These are phyloP conservation scores for Anisogramma anomala DNA, from an alignment of 2,329 filamentous ascomycete genomes.

Conservation along the genomic window DNA sequence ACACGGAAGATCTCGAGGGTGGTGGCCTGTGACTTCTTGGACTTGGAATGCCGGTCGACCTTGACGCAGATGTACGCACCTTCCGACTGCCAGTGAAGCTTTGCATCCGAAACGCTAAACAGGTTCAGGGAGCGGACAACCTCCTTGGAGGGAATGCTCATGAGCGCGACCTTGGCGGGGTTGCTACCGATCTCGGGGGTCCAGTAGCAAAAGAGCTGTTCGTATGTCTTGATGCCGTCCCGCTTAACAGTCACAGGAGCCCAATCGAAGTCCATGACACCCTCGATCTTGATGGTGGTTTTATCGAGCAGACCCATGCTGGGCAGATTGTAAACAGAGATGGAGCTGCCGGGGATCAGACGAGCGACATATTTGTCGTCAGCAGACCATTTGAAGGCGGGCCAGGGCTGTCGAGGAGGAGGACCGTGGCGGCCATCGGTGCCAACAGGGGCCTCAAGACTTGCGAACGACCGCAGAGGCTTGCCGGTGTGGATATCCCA, in stretches of 20 bases:
- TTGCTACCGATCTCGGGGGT: constrained; percentile 97
- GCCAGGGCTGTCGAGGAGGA: constrained; percentile 87
- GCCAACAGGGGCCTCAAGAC: constrained; percentile 64
- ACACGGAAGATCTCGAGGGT: constrained; percentile 98
- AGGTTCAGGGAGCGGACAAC: constrained; percentile 89
- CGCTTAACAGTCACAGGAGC: constrained; percentile 71
- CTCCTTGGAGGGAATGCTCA: constrained; percentile 92
- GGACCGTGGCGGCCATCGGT: constrained; percentile 57
- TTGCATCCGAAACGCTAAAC: constrained; percentile 95
- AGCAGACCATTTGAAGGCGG: constrained; percentile 97
- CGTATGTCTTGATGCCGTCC: constrained; percentile 79
- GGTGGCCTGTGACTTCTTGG: constrained; percentile 93
- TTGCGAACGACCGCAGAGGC: constrained; percentile 85
- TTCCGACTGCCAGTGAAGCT: constrained; percentile 97
- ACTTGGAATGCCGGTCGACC: constrained; percentile 97
- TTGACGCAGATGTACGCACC: constrained; percentile 93
- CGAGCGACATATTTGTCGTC: constrained; percentile 96
- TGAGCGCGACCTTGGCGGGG: constrained; percentile 90
- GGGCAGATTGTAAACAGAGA: constrained; percentile 92
- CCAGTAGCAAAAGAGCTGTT: constrained; percentile 98
- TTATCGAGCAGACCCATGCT: constrained; percentile 84
- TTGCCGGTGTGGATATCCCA: constrained; percentile 90
- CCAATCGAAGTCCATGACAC: constrained; percentile 97
- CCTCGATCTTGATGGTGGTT: constrained; percentile 89
- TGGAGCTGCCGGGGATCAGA: constrained; percentile 75